These are phyloP conservation scores for Acanthamoeba healyi DNA, from an alignment of 208 protist genomes.

Conservation along the genomic window DNA sequence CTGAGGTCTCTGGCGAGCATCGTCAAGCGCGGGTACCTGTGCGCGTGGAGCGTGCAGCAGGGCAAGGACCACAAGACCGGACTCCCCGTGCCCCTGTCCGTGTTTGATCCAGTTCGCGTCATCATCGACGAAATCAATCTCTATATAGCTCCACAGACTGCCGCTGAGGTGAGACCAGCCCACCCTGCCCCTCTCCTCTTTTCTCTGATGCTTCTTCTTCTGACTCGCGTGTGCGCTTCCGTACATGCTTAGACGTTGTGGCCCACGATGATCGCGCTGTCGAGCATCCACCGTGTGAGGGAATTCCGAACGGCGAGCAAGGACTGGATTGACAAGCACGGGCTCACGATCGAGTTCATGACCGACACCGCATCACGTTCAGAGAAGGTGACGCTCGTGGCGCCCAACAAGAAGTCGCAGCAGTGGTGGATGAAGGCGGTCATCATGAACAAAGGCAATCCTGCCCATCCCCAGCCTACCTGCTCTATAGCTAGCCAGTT, in stretches of 20 bases:
- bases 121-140: slow-evolving; percentile 56
- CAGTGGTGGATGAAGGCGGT: slow-evolving; percentile 69
- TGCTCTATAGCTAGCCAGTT: too few relatives aligned
- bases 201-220: too few relatives aligned
- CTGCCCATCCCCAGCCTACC: not conserved
- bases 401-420: not conserved
- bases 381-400: slow-evolving; percentile 65
- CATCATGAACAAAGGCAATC: slow-evolving; percentile 71
- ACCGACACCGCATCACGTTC: not conserved
- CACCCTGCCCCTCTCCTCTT: not conserved
- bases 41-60: slow-evolving; percentile 44
- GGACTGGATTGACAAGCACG: slow-evolving; percentile 36
- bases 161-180: not conserved
- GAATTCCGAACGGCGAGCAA: slow-evolving; percentile 59
- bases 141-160: slow-evolving; percentile 14
- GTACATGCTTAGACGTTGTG: not conserved
- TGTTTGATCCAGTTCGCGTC: slow-evolving; percentile 14
- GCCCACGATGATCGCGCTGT: not conserved
- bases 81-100: slow-evolving; percentile 38
- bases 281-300: slow-evolving; percentile 23
- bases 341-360: slow-evolving; percentile 37
- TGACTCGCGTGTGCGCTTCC: not conserved
- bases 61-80: slow-evolving; percentile 26
- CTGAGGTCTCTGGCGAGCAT: slow-evolving; percentile 28
- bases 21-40: slow-evolving; percentile 8